Evolutionary conservation across 352 stramenopile genomes (phyloP), one percentile per base, ranked within the genome.

Genomic region (Phytophthora tentaculata): DNA sequence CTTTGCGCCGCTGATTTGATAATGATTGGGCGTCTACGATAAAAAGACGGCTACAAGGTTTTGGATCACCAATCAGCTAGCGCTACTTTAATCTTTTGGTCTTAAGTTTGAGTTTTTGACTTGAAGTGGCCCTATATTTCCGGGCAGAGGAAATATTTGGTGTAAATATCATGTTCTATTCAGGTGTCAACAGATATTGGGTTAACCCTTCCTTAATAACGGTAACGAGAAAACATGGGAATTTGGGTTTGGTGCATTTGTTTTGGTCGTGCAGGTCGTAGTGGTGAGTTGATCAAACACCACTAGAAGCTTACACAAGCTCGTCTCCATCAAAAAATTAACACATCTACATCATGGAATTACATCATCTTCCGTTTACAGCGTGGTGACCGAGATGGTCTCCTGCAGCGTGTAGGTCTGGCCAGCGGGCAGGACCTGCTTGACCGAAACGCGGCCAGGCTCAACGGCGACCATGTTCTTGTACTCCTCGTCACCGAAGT

Each of bases 401-500:
- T 73, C 29, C 37, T 71, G 24, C 41, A 77, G 74, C 54, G 75
- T 90, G 71, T 81, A 92, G 10, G 81, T 76, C 41, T 79, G 64
- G 23, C 79, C 79, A 8, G 68, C 64, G 1, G 64, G 74, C 16
- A 93, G 80, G 20, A 58, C 69, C 59, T 74, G 64, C 54, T 68
- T 61, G 10, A 59, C 67, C 57, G 77, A 90, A 22, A 95, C 85
- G 39, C 86, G 78, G n/a, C 96, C 96, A 5, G 96, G 96, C 74
- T 99, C 96, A 29, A 98, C 81, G 71, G 95, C 98, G 51, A 98
- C 84, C 94, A 99, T 98, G 53, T 91, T 80, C 39, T 89, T 68
- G 79, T 98, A 98, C 77, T 98, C 91, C 56, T 98, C 96, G 64
- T 98, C 86, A 48, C 83, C 91, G 79, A 99, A 98, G 78, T 99